phyloP scores from a whole-genome alignment of 176 grass and related monocot species.

The Panicum miliaceum region DNA sequence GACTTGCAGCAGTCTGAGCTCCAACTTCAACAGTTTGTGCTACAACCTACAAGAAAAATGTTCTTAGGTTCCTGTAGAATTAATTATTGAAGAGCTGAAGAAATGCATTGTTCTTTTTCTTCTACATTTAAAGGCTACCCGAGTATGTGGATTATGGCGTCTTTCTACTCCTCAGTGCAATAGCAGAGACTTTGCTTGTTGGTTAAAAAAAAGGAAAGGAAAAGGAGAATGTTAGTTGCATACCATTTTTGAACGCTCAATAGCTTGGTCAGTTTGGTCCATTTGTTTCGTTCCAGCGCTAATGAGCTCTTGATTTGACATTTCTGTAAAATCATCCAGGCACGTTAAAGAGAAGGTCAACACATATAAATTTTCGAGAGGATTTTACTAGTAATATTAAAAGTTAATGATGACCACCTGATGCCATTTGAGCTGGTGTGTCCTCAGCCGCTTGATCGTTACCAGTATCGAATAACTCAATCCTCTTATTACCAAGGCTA shows the following conservation, averaged over 20 bases:
- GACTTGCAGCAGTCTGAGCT: constrained; percentile 87
- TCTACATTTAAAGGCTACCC: background rate
- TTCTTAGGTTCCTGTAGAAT: constrained; percentile 29
- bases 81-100: background rate
- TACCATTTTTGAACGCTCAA: constrained; percentile 95
- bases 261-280: constrained; percentile 94
- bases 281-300: constrained; percentile 83
- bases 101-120: constrained; percentile 15
- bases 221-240: background rate
- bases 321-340: constrained; percentile 56
- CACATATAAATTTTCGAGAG: background rate
- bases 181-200: background rate
- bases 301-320: constrained; percentile 96
- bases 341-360: constrained; percentile 35
- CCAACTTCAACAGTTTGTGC: constrained; percentile 97
- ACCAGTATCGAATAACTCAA: constrained; percentile 87
- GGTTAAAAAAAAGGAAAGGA: background rate
- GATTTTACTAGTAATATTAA: background rate
- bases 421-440: constrained; percentile 68
- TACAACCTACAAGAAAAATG: constrained; percentile 66
- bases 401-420: constrained; percentile 53
- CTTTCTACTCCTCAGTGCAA: background rate
- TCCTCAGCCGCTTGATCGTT: constrained; percentile 69
- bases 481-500: constrained; percentile 92
- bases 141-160: background rate